phyloP scores from a whole-genome alignment of 129 eudicot genomes.

The Cynara cardunculus region DNA sequence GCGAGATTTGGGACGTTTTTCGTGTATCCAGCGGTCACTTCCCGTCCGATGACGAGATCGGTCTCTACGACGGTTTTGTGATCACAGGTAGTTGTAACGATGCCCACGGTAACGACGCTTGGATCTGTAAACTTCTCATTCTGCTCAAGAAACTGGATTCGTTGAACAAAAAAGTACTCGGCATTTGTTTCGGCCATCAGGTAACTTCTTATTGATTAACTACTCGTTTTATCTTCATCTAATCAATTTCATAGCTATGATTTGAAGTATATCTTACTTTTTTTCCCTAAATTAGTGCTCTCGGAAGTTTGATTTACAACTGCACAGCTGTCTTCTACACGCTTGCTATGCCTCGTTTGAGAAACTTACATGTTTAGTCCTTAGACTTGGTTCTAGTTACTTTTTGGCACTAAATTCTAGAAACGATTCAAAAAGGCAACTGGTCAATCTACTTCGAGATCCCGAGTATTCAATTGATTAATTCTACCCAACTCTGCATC shows the following conservation, averaged over 20 bases:
- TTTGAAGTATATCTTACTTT: neutral
- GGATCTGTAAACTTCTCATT: conserved; percentile 61
- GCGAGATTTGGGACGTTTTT: conserved; percentile 79
- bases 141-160: conserved; percentile 53
- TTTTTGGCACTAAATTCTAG: conserved; percentile 1
- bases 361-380: neutral
- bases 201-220: conserved; percentile 19
- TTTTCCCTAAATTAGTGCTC: neutral
- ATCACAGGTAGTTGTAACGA: conserved; percentile 90
- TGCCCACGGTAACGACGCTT: conserved; percentile 71
- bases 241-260: neutral
- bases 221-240: neutral
- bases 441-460: neutral
- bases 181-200: conserved; percentile 98
- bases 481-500: neutral
- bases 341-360: neutral
- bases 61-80: conserved; percentile 67
- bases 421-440: neutral
- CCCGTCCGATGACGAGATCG: conserved; percentile 63
- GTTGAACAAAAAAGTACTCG: conserved; percentile 76
- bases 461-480: neutral
- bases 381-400: neutral
- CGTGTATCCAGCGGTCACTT: conserved; percentile 61
- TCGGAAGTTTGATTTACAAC: conserved; percentile 11
- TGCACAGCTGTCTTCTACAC: conserved; percentile 24